A percentile compares a stretch with the other conserved stretches of the same genome.
Evolutionary conservation across 345 rosid species (phyloP).

Genomic region (Hypericum perforatum): DNA sequence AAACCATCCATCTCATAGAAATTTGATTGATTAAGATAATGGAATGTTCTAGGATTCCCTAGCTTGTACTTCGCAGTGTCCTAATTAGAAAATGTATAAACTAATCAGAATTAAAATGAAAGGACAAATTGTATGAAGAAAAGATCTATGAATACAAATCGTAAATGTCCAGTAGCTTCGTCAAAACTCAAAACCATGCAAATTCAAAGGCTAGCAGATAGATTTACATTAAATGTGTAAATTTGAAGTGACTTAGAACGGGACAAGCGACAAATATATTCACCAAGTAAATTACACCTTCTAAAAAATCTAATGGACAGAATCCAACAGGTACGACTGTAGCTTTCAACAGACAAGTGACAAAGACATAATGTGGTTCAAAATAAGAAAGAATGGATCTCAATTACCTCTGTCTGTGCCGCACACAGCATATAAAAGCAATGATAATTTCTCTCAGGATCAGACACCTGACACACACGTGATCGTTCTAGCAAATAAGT

Average conservation of each 20-base stretch:
- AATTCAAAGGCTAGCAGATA: too few relatives aligned
- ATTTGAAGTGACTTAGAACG: too few relatives aligned
- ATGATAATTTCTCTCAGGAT: conserved; percentile 74
- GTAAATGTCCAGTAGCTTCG: too few relatives aligned
- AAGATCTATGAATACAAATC: too few relatives aligned
- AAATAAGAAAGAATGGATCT: conserved; percentile 10
- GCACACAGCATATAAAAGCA: conserved; percentile 71
- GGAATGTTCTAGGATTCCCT: conserved; percentile 58
- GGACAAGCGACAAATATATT: too few relatives aligned
- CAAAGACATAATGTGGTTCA: background rate
- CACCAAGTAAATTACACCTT: too few relatives aligned
- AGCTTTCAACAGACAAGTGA: too few relatives aligned
- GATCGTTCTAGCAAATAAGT: conserved; percentile 78
- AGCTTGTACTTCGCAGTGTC: conserved; percentile 55
- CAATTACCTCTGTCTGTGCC: conserved; percentile 51
- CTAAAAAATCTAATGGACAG: too few relatives aligned
- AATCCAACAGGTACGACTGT: too few relatives aligned
- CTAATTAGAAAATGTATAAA: conserved; percentile 21
- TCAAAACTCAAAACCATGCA: too few relatives aligned
- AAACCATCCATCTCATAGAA: conserved; percentile 56
- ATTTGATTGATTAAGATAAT: conserved; percentile 59
- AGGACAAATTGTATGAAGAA: too few relatives aligned
- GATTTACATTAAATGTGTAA: too few relatives aligned
- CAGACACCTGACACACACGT: conserved; percentile 70
- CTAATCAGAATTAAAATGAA: background rate